Conservation (phyloP, 1,139 yeast genomes). For the Kazachstania sp. region DNA sequence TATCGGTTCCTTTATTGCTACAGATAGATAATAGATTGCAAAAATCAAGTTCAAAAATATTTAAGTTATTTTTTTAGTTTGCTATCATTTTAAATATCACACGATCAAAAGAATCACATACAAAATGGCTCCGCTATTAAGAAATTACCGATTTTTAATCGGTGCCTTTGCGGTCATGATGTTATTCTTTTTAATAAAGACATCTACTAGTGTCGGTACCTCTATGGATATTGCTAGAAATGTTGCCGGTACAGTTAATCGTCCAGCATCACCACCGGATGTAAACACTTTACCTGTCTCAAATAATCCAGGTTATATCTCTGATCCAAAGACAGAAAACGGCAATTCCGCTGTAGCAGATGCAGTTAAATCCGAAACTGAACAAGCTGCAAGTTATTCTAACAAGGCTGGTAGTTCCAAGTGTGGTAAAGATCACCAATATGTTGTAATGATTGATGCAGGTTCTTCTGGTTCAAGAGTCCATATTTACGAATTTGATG, state of each 20-base stretch:
- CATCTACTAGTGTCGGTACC: conserved; percentile 15
- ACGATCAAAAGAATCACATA: background rate
- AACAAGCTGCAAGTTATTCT: conserved; percentile 1
- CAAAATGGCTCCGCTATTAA: conserved; percentile 15
- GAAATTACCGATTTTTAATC: conserved; percentile 29
- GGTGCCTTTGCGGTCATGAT: conserved; percentile 29
- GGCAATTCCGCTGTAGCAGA: conserved; percentile 21
- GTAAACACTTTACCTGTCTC: conserved; percentile 14
- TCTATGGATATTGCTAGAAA: conserved; percentile 15
- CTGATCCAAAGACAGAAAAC: conserved; percentile 14
- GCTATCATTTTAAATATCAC: background rate
- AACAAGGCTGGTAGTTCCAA: conserved; percentile 3
- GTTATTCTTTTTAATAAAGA: conserved; percentile 27
- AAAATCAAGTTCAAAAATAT: too few species aligned
- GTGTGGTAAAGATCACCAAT: conserved; percentile 37
- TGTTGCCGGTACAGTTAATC: conserved; percentile 14
- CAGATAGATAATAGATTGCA: too few species aligned
- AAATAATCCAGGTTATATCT: conserved; percentile 23
- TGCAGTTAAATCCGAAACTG: conserved; percentile 16
- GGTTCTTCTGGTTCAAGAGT: conserved; percentile 96
- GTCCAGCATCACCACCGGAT: conserved; percentile 20
- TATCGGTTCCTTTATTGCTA: too few species aligned
- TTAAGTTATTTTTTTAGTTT: too few species aligned
- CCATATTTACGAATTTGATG: conserved; percentile 84
- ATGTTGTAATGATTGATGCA: conserved; percentile 90